Percentiles rank a stretch among this genome's conserved stretches.
phyloP scores from a whole-genome alignment of 1,284 basidiomycete genomes.

The Puccinia brachypodii region DNA sequence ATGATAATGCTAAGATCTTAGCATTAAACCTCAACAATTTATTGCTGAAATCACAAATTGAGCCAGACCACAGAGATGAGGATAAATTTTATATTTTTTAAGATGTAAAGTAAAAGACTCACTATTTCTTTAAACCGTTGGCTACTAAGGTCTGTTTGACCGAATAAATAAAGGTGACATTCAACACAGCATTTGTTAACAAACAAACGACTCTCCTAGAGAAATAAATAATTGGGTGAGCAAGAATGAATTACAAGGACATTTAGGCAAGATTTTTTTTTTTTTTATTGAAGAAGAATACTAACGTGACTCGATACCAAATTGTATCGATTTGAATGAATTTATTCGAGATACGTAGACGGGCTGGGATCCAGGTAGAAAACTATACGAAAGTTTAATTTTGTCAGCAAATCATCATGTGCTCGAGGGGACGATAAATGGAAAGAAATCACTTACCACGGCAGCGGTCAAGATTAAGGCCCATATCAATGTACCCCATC shows the following conservation, averaged over 20 bases:
- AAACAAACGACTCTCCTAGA: neutral
- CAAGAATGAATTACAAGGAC: no score
- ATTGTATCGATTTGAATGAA: neutral
- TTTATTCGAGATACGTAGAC: neutral
- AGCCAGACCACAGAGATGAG: no score
- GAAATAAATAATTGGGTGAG: no score
- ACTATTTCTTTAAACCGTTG: conserved; percentile 14
- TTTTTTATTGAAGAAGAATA: no score
- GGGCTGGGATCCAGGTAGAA: neutral
- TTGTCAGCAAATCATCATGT: no score
- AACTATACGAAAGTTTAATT: neutral
- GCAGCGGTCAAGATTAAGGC: conserved; percentile 2
- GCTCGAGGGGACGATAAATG: no score
- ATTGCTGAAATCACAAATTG: no score
- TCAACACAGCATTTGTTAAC: neutral
- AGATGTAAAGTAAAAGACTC: neutral
- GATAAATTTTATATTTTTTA: no score
- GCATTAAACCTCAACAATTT: conserved; percentile 14
- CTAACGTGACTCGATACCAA: neutral
- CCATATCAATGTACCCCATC: neutral
- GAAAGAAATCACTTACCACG: neutral
- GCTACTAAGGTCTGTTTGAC: conserved; percentile 11
- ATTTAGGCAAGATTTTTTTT: no score
- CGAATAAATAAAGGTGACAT: neutral
- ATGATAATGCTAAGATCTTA: neutral